Evolutionary conservation across 2,329 filamentous ascomycete species (phyloP).

Genomic region (Aaosphaeria pasadenensis): DNA sequence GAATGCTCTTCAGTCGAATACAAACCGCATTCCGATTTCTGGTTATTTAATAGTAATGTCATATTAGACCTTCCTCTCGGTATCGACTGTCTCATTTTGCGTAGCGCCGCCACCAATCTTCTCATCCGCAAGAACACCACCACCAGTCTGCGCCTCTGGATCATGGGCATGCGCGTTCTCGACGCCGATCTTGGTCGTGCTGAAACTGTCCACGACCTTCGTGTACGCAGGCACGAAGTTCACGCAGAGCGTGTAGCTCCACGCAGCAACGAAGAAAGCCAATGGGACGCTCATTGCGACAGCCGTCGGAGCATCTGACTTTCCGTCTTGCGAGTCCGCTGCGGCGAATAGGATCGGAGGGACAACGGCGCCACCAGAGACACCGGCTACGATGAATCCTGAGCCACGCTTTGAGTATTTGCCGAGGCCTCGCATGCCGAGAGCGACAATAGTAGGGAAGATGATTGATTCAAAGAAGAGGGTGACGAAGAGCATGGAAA

Average conservation of each 20-base stretch:
- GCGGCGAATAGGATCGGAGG: conserved; percentile 69
- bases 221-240: conserved; percentile 67
- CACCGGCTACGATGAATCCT: conserved; percentile 69
- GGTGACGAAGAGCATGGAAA: conserved; percentile 66
- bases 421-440: conserved; percentile 74
- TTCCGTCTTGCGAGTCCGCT: conserved; percentile 57
- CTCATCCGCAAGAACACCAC: conserved; percentile 2
- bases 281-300: conserved; percentile 66
- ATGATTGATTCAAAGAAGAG: conserved; percentile 81
- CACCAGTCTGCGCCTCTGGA: conserved; percentile 19
- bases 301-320: conserved; percentile 43
- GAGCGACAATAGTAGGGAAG: conserved; percentile 77
- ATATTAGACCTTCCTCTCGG: neutral
- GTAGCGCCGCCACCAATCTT: neutral
- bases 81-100: conserved; percentile 4
- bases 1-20: too few relatives aligned
- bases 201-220: conserved; percentile 58
- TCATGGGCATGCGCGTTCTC: conserved; percentile 28
- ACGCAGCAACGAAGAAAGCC: conserved; percentile 47
- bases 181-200: conserved; percentile 46
- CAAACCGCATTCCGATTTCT: too few relatives aligned
- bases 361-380: conserved; percentile 69
- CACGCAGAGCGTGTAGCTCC: conserved; percentile 44
- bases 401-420: conserved; percentile 74
- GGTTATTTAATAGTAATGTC: neutral